Percentiles rank a stretch among this genome's conserved stretches.
Evolutionary conservation across 305 asterid genomes (phyloP).

Genomic region (Coffea humblotiana): DNA sequence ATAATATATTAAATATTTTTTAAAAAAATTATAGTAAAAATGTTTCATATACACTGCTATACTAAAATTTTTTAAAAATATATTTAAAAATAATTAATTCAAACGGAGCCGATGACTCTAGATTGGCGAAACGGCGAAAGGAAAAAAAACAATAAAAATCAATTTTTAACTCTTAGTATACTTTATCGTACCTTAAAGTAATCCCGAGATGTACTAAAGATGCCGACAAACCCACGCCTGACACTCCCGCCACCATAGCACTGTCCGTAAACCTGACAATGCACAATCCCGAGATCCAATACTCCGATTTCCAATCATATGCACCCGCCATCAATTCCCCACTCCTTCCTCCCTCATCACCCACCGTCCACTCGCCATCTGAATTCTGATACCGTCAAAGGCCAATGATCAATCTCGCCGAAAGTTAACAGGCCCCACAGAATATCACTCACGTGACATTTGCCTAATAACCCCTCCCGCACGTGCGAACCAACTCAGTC

Average conservation of each 20-base stretch:
- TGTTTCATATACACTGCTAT: too few relatives aligned
- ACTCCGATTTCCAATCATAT: slow-evolving; percentile 19
- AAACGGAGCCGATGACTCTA: too few relatives aligned
- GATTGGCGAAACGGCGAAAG: neutral
- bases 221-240: slow-evolving; percentile 19
- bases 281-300: slow-evolving; percentile 47
- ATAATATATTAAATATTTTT: too few relatives aligned
- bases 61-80: too few relatives aligned
- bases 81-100: too few relatives aligned
- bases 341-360: neutral
- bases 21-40: too few relatives aligned
- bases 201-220: neutral
- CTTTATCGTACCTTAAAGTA: neutral
- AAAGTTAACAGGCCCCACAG: slow-evolving; percentile 36
- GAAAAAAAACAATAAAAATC: neutral
- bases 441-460: slow-evolving; percentile 25
- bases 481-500: slow-evolving; percentile 34
- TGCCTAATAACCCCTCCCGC: slow-evolving; percentile 8
- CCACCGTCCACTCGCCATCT: neutral
- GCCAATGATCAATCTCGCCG: slow-evolving; percentile 30
- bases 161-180: slow-evolving; percentile 5
- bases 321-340: slow-evolving; percentile 22
- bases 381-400: slow-evolving; percentile 6
- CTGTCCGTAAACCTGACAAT: slow-evolving; percentile 4
- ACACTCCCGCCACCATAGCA: slow-evolving; percentile 32